Base-by-base conservation (phyloP, 495 filamentous ascomycete genomes). In the Chaetomium cochliodes region DNA sequence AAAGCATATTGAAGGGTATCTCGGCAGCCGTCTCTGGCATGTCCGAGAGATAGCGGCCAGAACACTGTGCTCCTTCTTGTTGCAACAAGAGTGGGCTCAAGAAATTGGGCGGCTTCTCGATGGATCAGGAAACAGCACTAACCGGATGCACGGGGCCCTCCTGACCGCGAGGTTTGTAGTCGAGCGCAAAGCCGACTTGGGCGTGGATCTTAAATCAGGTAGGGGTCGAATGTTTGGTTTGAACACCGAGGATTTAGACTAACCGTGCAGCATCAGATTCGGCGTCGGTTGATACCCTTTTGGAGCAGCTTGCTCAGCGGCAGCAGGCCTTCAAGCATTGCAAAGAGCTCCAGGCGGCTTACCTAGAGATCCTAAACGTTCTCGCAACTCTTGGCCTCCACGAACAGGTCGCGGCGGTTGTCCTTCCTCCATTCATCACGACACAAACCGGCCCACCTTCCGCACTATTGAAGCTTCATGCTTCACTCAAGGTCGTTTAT, bases 21-120 rank as follows among this genome's bases (percentile, higher is more conserved):
- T 93, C 33, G 84, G 82, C n/a, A 93, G 89, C 66, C 81, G 82
- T 2, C 82, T 92, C 18, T 98, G 93, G 94, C 87, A 91, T 68
- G 87, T 98, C 23, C 84, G 94, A 60, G 92, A 97, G 70, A 92
- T 96, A 65, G 91, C 93, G 16, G 92, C 93, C 6, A 85, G 90
- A 47, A 90, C 93, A 11, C 82, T 91, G 64, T 86, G 86, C 58
- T 85, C 84, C n/a, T 79, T 93, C 49, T 70, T 90, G 44, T 73
- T 85, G 5, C 73, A 79, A 18, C 63, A 75, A 7, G 74, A 83
- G n/a, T 86, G 87, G 70, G 68, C 83, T 4, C 61, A 71, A 3
- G 81, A 81, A 23, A 73, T 89, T 18, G 69, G 67, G 9, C 46
- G 65, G 3, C 76, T 93, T 12, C 60, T 92, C 8, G 64, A 70